A percentile compares a stretch with the other conserved stretches of the same genome.
These are phyloP conservation scores for Oidiodendron maius DNA, from an alignment of 495 filamentous ascomycete genomes.

Conservation along the genomic window DNA sequence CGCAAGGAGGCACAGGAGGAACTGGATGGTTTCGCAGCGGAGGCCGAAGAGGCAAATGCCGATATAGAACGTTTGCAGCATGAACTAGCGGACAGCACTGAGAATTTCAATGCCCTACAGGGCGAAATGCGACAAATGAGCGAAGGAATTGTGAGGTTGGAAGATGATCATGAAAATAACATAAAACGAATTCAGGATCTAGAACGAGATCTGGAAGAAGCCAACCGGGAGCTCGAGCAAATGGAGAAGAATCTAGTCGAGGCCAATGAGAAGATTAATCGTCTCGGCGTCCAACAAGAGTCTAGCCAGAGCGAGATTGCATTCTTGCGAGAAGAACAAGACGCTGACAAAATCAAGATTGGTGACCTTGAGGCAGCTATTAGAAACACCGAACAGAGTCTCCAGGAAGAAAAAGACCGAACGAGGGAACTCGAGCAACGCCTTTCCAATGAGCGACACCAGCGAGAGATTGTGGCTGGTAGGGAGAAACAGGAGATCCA, in stretches of 20 bases:
- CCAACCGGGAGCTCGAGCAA: slow-evolving; percentile 70
- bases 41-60: slow-evolving; percentile 65
- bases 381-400: slow-evolving; percentile 61
- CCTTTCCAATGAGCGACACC: slow-evolving; percentile 71
- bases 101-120: slow-evolving; percentile 80
- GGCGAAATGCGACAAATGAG: slow-evolving; percentile 86
- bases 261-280: slow-evolving; percentile 75
- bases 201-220: slow-evolving; percentile 67
- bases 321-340: slow-evolving; percentile 95
- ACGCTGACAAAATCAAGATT: slow-evolving; percentile 96
- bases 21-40: slow-evolving; percentile 74
- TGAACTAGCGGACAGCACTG: slow-evolving; percentile 64
- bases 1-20: slow-evolving; percentile 76
- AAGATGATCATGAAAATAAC: slow-evolving; percentile 75
- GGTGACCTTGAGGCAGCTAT: slow-evolving; percentile 81
- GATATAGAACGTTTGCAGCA: slow-evolving; percentile 66
- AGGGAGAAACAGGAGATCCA: slow-evolving; percentile 80
- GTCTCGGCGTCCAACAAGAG: slow-evolving; percentile 85
- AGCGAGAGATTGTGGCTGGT: slow-evolving; percentile 78
- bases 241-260: slow-evolving; percentile 72
- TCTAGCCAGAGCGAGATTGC: slow-evolving; percentile 88
- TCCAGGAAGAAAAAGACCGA: slow-evolving; percentile 78
- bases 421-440: slow-evolving; percentile 71
- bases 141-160: slow-evolving; percentile 75
- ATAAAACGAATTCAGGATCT: slow-evolving; percentile 58